Evolutionary conservation across 2,329 filamentous ascomycete species (phyloP), one percentile per base, ranked within the genome.

Genomic region (Stachybotrys echinatus): DNA sequence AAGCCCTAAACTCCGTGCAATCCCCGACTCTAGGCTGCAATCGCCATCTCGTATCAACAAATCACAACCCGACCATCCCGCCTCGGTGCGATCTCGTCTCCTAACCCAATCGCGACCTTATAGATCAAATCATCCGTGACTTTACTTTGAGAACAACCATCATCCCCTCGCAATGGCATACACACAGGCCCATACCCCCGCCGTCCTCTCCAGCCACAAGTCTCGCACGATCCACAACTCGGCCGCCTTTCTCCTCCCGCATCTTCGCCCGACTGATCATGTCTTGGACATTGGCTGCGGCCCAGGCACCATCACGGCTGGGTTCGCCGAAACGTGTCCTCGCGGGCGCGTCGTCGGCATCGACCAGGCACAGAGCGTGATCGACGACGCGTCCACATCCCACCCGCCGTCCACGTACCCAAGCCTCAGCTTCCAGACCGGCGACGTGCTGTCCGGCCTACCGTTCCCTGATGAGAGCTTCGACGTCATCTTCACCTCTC

Each of bases 241-340:
- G 42, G 73, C 72, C 2, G 63, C 61, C 49, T 72, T 71, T 52
- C 58, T 76, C 3, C 53, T 75, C 2, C 68, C 70, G 1, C 56
- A 73, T 54, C 61, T 76, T 52, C 63, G 67, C 38, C 57, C 63
- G 0, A 57, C 60, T 6, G 65, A 71, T 62, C 57, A 52, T 19
- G 64, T 77, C 43, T 69, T 77, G 48, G 74, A 77, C 53, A 63
- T 76, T 27, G 74, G 74, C 48, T 75, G 74, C 58, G 75, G 75
- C 0, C 72, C 75, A 0, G 75, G 74, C 5, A 74, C 70, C 44
- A 77, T 78, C 60, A 74, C 73, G 12, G 63, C 64, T 0, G 69
- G 69, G 31, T 62, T 77, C 22, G 65, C 64, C 42, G 22, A 57
- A 61, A n/a, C 57, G 65, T 42, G 69, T 67, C 1, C 60, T 63